Evolutionary conservation across 495 filamentous ascomycete genomes (phyloP), one percentile per base, ranked within the genome.

Genomic region (Staphylotrichum tortipilum): DNA sequence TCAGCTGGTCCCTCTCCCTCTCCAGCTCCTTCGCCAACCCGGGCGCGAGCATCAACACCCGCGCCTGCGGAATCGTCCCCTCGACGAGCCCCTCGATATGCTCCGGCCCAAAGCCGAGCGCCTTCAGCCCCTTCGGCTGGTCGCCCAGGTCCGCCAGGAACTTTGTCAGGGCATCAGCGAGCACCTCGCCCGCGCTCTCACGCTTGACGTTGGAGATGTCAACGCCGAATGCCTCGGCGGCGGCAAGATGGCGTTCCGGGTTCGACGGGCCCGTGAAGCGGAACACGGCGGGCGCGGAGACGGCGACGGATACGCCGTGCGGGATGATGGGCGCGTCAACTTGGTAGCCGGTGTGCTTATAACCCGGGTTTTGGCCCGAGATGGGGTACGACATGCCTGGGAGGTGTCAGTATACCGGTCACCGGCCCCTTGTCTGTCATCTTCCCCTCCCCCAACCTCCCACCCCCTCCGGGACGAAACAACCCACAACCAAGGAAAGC

Each of bases 281-380:
- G 78, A 98, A 98, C 8, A 97, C 92, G 0, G 89, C 85, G 0
- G 94, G 92, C 0, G 94, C 90, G 2, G 89, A 92, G 5, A 98
- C 91, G 17, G 92, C 92, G 0, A 98, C 92, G 1, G 83, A 86
- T 29, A 98, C 92, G 19, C 94, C 94, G 69, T 97, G 94, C 0
- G 92, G 91, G 60, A 97, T 97, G 54, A 98, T 85, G 1, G 88
- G 79, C 44, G 71, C 54, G 14, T 75, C 64, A 14, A 90, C 81
- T 1, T 80, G 67, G 66, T 98, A 98, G 9, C 92, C 94, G 2
- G 73, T 63, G 59, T 98, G 92, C 59, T 80, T 80, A 64, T 97
- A 95, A 17, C 82, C 85, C 0, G 88, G 89, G 60, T 97, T 97
- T 62, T 94, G 89, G 31, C 88, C 84, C 21, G 87, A 90, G 56